Conservation (phyloP, 2,329 filamentous ascomycete genomes). For the Metarhizium humberi region DNA sequence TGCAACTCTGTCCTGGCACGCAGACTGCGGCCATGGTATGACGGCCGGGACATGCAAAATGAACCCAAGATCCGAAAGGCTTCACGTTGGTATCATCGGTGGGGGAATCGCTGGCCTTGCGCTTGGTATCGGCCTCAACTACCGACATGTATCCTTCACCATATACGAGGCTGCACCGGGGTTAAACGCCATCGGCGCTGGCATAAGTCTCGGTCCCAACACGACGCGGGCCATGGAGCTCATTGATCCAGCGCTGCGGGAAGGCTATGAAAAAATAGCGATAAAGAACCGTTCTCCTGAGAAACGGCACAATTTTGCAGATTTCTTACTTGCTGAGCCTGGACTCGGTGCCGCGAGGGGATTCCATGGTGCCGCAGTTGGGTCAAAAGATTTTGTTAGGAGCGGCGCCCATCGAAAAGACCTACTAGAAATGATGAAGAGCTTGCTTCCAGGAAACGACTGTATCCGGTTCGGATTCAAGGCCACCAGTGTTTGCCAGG, state of each 20-base stretch:
- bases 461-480: not conserved
- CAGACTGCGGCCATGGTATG: too few species aligned
- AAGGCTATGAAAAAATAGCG: constrained; percentile 13
- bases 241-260: constrained; percentile 26
- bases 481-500: not conserved
- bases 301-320: not conserved
- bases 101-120: constrained; percentile 42
- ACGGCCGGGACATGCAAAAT: not conserved
- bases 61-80: not conserved
- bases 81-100: constrained; percentile 33
- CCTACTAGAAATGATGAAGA: not conserved
- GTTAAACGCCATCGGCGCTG: constrained; percentile 39
- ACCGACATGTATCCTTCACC: constrained; percentile 30
- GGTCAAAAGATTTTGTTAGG: not conserved
- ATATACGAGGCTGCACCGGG: constrained; percentile 35
- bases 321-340: not conserved
- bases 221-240: constrained; percentile 35
- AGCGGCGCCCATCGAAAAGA: not conserved
- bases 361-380: not conserved
- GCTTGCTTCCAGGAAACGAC: not conserved
- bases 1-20: too few species aligned
- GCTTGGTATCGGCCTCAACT: constrained; percentile 36
- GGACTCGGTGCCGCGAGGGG: not conserved
- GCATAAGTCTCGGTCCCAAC: constrained; percentile 42
- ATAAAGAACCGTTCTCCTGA: constrained; percentile 5